Conservation (phyloP, 148 eudicot genomes). For the Persicaria maculosa region DNA sequence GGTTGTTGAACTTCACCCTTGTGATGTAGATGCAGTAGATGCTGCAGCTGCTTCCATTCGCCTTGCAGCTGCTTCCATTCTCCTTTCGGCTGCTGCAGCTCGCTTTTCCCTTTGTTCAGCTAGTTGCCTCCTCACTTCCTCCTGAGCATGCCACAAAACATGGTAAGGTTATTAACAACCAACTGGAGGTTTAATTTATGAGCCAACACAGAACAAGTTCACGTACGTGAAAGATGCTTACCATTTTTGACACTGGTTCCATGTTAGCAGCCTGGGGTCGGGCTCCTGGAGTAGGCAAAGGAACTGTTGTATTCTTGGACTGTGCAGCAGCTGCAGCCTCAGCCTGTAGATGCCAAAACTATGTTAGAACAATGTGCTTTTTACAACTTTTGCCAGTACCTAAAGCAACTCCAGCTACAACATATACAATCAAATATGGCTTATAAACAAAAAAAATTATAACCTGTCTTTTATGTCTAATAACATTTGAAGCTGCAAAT, state of each 20-base stretch:
- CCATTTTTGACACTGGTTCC: slow-evolving; percentile 59
- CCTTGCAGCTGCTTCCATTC: slow-evolving; percentile 72
- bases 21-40: slow-evolving; percentile 21
- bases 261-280: slow-evolving; percentile 27
- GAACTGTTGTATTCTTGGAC: neutral
- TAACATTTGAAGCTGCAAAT: neutral
- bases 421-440: neutral
- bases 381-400: neutral
- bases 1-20: slow-evolving; percentile 15
- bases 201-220: neutral
- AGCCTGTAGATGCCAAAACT: slow-evolving; percentile 4
- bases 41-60: too few species aligned
- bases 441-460: neutral
- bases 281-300: slow-evolving; percentile 19
- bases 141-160: slow-evolving; percentile 32
- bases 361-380: neutral
- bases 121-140: slow-evolving; percentile 56
- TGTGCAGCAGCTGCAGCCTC: slow-evolving; percentile 56
- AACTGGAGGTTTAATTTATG: neutral
- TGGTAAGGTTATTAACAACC: too few species aligned
- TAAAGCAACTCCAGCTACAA: neutral
- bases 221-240: slow-evolving; percentile 13
- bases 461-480: neutral
- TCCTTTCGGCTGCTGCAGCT: slow-evolving; percentile 92
- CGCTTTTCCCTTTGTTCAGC: slow-evolving; percentile 77